These are phyloP conservation scores for Mortierella sp. DNA, from an alignment of 371 early-diverging fungal genomes.

Conservation along the genomic window DNA sequence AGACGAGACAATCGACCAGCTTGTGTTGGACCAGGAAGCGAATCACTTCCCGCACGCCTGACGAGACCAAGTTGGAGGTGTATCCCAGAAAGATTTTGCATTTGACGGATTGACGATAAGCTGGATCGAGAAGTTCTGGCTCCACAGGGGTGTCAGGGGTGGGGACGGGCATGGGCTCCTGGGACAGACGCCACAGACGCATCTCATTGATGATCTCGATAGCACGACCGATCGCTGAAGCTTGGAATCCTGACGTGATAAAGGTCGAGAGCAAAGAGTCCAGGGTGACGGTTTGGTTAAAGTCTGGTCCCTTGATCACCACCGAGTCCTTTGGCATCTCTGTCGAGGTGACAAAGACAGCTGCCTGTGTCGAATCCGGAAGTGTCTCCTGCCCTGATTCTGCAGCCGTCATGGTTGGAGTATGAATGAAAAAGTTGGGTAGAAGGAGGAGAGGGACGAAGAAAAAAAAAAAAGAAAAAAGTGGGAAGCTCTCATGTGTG, in stretches of 20 bases:
- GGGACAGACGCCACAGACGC: conserved; percentile 89
- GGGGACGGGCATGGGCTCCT: conserved; percentile 73
- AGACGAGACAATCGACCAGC: conserved; percentile 89
- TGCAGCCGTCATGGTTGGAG: conserved; percentile 14
- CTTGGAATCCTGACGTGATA: conserved; percentile 91
- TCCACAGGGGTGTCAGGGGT: conserved; percentile 61
- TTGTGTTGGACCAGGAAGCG: conserved; percentile 91
- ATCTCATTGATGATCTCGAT: conserved; percentile 91
- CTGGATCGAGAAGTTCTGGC: conserved; percentile 71
- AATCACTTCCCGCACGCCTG: conserved; percentile 97
- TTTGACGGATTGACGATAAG: conserved; percentile 70
- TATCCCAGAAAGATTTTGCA: conserved; percentile 98
- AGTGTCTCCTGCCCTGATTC: conserved; percentile 31
- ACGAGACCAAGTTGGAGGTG: conserved; percentile 98
- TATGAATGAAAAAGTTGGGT: not conserved
- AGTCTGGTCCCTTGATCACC: conserved; percentile 87
- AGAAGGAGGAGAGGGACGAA: not conserved
- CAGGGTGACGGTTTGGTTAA: conserved; percentile 77
- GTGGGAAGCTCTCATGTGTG: too few species aligned
- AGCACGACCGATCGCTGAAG: conserved; percentile 87
- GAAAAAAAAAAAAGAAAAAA: not conserved
- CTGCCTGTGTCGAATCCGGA: conserved; percentile 52
- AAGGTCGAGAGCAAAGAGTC: conserved; percentile 76
- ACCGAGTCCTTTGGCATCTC: conserved; percentile 75
- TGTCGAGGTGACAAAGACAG: conserved; percentile 79